Evolutionary conservation across 2,329 filamentous ascomycete species (phyloP).

Genomic region (Fusarium miscanthi): DNA sequence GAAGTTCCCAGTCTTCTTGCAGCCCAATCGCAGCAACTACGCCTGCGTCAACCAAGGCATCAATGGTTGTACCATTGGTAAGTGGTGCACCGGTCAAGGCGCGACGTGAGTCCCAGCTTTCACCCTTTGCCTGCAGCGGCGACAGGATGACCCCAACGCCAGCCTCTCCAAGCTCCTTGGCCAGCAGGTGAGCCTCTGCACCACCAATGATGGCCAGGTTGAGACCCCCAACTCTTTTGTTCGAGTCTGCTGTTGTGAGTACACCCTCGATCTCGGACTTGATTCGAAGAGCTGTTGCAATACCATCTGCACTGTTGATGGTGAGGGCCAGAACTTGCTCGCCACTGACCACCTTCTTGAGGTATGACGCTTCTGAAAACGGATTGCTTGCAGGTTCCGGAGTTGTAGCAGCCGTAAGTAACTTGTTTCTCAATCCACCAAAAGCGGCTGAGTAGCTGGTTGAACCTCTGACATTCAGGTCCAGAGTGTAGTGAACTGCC

Average conservation of each 20-base stretch:
- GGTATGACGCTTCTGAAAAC: slow-evolving; percentile 62
- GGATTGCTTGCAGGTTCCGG: slow-evolving; percentile 52
- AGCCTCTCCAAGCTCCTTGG: slow-evolving; percentile 66
- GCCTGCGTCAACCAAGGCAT: slow-evolving; percentile 67
- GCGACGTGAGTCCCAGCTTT: slow-evolving; percentile 70
- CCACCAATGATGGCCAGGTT: slow-evolving; percentile 70
- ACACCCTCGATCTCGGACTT: slow-evolving; percentile 66
- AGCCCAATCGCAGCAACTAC: slow-evolving; percentile 69
- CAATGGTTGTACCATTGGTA: slow-evolving; percentile 71
- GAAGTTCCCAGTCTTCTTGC: slow-evolving; percentile 70
- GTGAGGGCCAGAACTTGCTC: slow-evolving; percentile 66
- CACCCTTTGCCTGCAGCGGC: slow-evolving; percentile 66
- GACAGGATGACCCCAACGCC: slow-evolving; percentile 69
- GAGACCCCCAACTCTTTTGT: slow-evolving; percentile 48
- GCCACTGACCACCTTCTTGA: slow-evolving; percentile 65
- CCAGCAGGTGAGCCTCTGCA: slow-evolving; percentile 71
- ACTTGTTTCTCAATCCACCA: slow-evolving; percentile 62
- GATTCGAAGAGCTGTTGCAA: slow-evolving; percentile 67
- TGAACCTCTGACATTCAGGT: slow-evolving; percentile 53
- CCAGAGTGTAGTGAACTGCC: slow-evolving; percentile 69
- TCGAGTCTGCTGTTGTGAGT: slow-evolving; percentile 32
- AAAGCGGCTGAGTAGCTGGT: slow-evolving; percentile 65
- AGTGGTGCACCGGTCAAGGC: slow-evolving; percentile 72
- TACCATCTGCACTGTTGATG: slow-evolving; percentile 71
- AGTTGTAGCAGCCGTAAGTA: slow-evolving; percentile 61